Base-by-base conservation (phyloP, 1,284 basidiomycete species). In the Ceratobasidium sp. region DNA sequence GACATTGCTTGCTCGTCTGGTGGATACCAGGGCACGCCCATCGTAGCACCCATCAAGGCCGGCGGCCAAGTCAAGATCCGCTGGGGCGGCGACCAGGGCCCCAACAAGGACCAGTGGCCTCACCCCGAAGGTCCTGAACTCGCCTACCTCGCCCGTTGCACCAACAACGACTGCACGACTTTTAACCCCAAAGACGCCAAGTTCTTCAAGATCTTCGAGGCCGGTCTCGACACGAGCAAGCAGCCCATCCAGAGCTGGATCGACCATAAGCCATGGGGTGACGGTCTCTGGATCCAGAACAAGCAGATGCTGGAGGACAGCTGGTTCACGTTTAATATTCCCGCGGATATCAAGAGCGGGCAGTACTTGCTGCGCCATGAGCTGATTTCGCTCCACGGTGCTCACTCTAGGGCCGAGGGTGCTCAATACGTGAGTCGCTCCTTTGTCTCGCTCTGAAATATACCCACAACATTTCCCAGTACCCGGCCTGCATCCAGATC, bases 301-400 rank as follows among this genome's bases (percentile, higher is more conserved):
- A n/a, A 48, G 48, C 20, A 23, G 10, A 27, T 52, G 46, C 35
- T 52, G 46, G 10, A 85, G 85, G 35, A 52, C 76, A 44, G 82
- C 87, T 10, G 86, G 87, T 54, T 86, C 84, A 38, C 18, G 8
- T 84, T 90, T 14, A 89, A 86, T 0, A 84, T 94, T 73, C 92
- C 92, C 1, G 71, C 81, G 20, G 87, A 85, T 77, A 84, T 94
- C 76, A 85, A 87, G 0, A 82, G 90, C 0, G 93, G 93, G 1
- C 85, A 89, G 81, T 94, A 94, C 82, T 86, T 94, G 76, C 83
- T 94, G 79, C 90, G 93, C 1, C 89, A 91, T 82, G 92, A 94
- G 83, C 88, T 94, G 82, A 90, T 94, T 82, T 89, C 90, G 6
- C 88, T 94, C 20, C 93, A 94, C 79, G 85, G 88, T 52, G 93